Conservation (phyloP, 169 alveolate species). For the Cryptosporidium sp. region DNA sequence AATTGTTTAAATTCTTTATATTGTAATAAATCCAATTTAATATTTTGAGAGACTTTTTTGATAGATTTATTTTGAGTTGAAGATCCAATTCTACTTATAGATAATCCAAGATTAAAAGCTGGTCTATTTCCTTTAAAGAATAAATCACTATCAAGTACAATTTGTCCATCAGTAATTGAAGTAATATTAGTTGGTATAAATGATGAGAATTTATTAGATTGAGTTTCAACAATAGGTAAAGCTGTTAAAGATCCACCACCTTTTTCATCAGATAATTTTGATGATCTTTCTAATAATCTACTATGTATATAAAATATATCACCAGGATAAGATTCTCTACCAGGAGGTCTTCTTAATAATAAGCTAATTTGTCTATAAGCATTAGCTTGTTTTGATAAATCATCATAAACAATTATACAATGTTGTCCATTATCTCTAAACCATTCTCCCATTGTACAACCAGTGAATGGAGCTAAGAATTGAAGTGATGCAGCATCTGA, state of each 20-base stretch:
- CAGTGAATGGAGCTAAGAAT: constrained; percentile 97
- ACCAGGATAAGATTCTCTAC: constrained; percentile 97
- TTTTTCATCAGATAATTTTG: constrained; percentile 92
- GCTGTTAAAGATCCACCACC: constrained; percentile 98
- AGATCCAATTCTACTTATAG: constrained; percentile 97
- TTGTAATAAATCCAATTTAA: constrained; percentile 10
- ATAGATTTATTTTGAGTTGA: constrained; percentile 95
- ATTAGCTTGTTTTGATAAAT: constrained; percentile 97
- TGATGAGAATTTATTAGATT: constrained; percentile 98
- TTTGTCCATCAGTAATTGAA: constrained; percentile 98
- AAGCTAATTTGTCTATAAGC: constrained; percentile 97
- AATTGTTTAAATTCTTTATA: constrained; percentile 24
- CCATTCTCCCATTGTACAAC: constrained; percentile 98
- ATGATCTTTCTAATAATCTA: constrained; percentile 96
- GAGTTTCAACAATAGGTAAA: constrained; percentile 97
- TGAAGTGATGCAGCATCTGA: constrained; percentile 98
- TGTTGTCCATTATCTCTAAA: constrained; percentile 97
- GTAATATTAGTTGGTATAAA: constrained; percentile 98
- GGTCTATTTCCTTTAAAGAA: constrained; percentile 98
- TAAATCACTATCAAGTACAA: constrained; percentile 96
- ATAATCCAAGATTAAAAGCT: constrained; percentile 97
- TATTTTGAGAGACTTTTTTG: constrained; percentile 80
- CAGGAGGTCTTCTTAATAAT: constrained; percentile 95
- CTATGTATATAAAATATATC: constrained; percentile 98
- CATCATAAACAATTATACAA: constrained; percentile 96